These are phyloP conservation scores for Phytophthora pini DNA, from an alignment of 352 stramenopile species.

Conservation along the genomic window DNA sequence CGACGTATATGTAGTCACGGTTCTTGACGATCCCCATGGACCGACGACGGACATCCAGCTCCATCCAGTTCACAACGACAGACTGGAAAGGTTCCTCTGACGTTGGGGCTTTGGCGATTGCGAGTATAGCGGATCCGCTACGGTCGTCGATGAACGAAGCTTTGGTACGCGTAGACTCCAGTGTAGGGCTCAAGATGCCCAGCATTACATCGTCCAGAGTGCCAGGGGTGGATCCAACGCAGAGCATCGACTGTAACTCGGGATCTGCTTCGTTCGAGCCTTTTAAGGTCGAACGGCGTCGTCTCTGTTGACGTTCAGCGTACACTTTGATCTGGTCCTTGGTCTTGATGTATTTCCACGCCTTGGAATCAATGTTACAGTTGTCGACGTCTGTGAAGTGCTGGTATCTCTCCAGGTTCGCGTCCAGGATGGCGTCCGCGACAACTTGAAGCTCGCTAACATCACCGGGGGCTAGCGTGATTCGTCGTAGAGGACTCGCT, in stretches of 20 bases:
- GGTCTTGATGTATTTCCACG: conserved; percentile 39
- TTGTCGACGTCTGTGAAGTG: conserved; percentile 21
- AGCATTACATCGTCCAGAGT: conserved; percentile 53
- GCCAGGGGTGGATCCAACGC: conserved; percentile 34
- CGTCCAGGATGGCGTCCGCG: conserved; percentile 33
- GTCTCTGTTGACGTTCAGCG: conserved; percentile 25
- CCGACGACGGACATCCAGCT: conserved; percentile 36
- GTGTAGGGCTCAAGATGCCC: conserved; percentile 39
- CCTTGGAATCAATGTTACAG: conserved; percentile 25
- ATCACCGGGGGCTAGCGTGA: conserved; percentile 19
- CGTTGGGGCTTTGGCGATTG: conserved; percentile 48
- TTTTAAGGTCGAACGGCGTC: conserved; percentile 5
- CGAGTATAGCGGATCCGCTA: conserved; percentile 49
- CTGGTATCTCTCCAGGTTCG: conserved; percentile 37
- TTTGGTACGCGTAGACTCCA: conserved; percentile 38
- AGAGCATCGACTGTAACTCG: conserved; percentile 37
- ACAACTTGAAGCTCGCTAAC: conserved; percentile 30
- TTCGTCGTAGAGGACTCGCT: conserved; percentile 32
- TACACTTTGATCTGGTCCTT: conserved; percentile 40
- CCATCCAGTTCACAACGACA: conserved; percentile 49
- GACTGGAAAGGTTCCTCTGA: conserved; percentile 52
- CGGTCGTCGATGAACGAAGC: conserved; percentile 43
- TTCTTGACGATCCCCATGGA: conserved; percentile 43
- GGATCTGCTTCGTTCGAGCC: not conserved
- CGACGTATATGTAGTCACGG: conserved; percentile 69